Percentiles rank a stretch among this genome's conserved stretches.
Conservation (phyloP, 2,329 filamentous ascomycete genomes). For the Aspergillus puulaauensis region DNA sequence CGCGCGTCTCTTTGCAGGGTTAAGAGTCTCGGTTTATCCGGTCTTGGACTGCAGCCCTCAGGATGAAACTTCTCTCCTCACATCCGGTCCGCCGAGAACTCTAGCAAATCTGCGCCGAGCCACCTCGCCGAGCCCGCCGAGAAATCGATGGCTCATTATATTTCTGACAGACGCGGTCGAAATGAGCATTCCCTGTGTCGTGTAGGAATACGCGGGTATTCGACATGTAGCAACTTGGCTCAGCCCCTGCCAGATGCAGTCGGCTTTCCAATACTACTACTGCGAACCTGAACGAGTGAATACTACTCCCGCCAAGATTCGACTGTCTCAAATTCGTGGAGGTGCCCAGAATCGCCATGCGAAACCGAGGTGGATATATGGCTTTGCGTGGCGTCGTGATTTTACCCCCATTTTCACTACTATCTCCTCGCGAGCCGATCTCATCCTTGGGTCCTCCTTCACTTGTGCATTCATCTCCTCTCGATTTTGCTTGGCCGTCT, state of each 20-base stretch:
- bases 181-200: background rate
- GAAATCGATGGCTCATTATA: background rate
- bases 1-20: background rate
- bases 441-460: background rate
- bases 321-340: slow-evolving; percentile 2
- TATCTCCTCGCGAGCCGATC: background rate
- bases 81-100: slow-evolving; percentile 1
- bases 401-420: background rate
- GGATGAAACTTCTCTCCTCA: background rate
- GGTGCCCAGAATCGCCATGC: background rate
- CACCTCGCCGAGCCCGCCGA: slow-evolving; percentile 12
- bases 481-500: background rate
- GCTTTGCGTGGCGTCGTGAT: background rate
- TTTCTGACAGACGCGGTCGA: background rate
- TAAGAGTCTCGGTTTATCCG: too few relatives aligned
- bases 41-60: background rate
- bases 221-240: background rate
- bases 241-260: background rate
- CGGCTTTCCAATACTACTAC: background rate
- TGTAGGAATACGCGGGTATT: background rate
- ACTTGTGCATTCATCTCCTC: background rate
- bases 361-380: background rate
- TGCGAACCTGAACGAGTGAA: background rate
- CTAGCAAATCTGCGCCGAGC: slow-evolving; percentile 11
- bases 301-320: background rate